phyloP scores from a whole-genome alignment of 331 rosid genomes.

The Malus hybrid region DNA sequence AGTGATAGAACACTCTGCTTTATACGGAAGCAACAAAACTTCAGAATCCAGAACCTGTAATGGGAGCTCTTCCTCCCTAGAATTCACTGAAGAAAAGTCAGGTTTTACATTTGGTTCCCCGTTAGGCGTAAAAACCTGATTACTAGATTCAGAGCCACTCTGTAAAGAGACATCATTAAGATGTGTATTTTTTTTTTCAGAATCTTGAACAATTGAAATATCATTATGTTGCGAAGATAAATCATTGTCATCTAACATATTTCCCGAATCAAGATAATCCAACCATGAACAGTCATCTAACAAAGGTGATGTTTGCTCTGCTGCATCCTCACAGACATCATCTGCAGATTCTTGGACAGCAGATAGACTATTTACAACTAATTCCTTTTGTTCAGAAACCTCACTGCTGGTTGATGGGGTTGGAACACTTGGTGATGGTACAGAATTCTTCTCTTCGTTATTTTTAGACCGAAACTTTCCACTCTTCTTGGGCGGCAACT shows the following conservation, averaged over 20 bases:
- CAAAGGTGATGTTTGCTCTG: constrained; percentile 29
- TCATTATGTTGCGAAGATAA: constrained; percentile 30
- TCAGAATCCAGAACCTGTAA: constrained; percentile 63
- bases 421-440: constrained; percentile 33
- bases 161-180: constrained; percentile 26
- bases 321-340: constrained; percentile 31
- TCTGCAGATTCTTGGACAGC: constrained; percentile 37
- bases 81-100: constrained; percentile 36
- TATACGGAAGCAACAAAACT: constrained; percentile 71
- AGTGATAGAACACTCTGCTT: constrained; percentile 43
- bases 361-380: constrained; percentile 23
- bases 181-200: constrained; percentile 22
- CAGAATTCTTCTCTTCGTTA: constrained; percentile 28
- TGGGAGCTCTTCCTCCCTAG: constrained; percentile 68
- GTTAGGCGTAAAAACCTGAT: constrained; percentile 18
- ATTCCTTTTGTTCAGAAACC: constrained; percentile 35
- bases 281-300: constrained; percentile 57
- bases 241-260: constrained; percentile 23
- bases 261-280: constrained; percentile 64
- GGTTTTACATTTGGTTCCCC: constrained; percentile 28
- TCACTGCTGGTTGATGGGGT: constrained; percentile 31
- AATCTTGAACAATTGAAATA: constrained; percentile 30
- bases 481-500: constrained; percentile 60
- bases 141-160: constrained; percentile 34
- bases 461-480: constrained; percentile 53